Evolutionary conservation across 108 stramenopile genomes (phyloP), one percentile per base, ranked within the genome.

Genomic region (Skeletonema marinoi): DNA sequence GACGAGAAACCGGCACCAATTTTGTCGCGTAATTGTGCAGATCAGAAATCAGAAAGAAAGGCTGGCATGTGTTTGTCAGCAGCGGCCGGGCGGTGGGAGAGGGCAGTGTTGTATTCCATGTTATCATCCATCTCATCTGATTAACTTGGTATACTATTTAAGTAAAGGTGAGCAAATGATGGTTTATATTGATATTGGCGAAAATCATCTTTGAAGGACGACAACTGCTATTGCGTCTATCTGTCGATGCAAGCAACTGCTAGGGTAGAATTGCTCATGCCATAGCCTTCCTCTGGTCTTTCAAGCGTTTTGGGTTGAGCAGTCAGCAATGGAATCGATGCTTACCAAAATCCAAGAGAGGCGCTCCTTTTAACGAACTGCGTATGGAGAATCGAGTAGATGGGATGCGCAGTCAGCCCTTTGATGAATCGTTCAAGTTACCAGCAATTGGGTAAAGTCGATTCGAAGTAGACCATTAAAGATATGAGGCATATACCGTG

Each of bases 211-310:
- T 68, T n/a, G n/a, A n/a, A n/a, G n/a, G n/a, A n/a, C n/a, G n/a
- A n/a, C n/a, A n/a, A n/a, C n/a, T n/a, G n/a, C n/a, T 48, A 54
- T 75, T 17, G 74, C 65, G 0, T 25, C 25, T 25, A 8, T 66
- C 51, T 0, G 65, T 75, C 1, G 74, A 66, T 30, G 74, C 74
- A 2, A n/a, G 21, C 7, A 51, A 54, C 65, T 58, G 54, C 14
- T 73, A 64, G 4, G 61, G 64, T 41, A 11, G 72, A 9, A 73
- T 73, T 56, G 60, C 61, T 2, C 62, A 73, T 21, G 65, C 65
- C 65, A 66, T 66, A 13, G 65, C 74, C 74, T 6, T 36, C 36
- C 33, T 75, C 33, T 75, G 6, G 31, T 66, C n/a, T 75, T 67
- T 44, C 74, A 75, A 32, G 74, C 74, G 4, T 75, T 66, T 33